Conservation (phyloP, 306 rosid genomes). For the Crotalaria pallida region DNA sequence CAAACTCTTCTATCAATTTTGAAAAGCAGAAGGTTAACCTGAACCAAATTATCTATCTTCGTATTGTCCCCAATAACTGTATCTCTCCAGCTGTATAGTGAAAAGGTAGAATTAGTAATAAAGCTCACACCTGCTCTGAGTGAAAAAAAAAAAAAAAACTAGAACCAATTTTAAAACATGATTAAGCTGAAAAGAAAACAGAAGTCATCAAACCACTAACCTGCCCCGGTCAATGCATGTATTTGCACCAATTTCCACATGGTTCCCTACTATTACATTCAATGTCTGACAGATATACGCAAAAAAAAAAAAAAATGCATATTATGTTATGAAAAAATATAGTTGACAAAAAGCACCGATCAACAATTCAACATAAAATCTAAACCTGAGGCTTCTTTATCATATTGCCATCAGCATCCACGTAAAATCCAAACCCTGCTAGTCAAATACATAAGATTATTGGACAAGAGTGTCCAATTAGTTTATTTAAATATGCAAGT, state of each 20-base stretch:
- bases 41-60: conserved; percentile 90
- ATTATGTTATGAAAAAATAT: neutral
- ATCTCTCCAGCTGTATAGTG: conserved; percentile 86
- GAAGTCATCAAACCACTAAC: conserved; percentile 32
- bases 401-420: conserved; percentile 67
- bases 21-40: conserved; percentile 47
- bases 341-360: neutral
- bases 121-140: conserved; percentile 7
- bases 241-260: conserved; percentile 88
- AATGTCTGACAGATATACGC: conserved; percentile 48
- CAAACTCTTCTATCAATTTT: neutral
- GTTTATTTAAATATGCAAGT: neutral
- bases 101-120: conserved; percentile 24
- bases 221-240: conserved; percentile 96
- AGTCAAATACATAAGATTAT: conserved; percentile 11
- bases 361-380: conserved; percentile 22
- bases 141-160: conserved; percentile 19
- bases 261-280: conserved; percentile 65
- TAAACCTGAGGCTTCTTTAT: conserved; percentile 93
- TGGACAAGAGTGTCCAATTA: conserved; percentile 3
- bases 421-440: conserved; percentile 84
- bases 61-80: conserved; percentile 71
- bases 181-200: neutral
- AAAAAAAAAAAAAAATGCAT: conserved; percentile 17
- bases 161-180: conserved; percentile 1